phyloP scores from a whole-genome alignment of 164 flowering plant species.

The Chimonanthus praecox region DNA sequence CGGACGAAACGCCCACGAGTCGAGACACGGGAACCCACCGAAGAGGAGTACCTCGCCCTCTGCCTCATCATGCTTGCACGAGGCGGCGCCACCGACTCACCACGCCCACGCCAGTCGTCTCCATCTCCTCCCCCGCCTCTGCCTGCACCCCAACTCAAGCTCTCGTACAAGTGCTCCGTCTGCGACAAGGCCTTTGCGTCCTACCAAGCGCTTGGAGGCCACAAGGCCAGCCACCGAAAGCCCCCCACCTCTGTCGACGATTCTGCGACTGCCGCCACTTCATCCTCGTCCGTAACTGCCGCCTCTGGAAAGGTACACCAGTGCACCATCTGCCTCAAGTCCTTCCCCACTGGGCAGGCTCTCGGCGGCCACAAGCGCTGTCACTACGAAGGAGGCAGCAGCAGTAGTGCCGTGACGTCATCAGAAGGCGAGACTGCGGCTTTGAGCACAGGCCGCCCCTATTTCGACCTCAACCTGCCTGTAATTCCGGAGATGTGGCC shows the following conservation, averaged over 20 bases:
- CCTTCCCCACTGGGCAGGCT: constrained; percentile 61
- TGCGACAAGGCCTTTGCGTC: constrained; percentile 66
- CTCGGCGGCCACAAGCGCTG: constrained; percentile 67
- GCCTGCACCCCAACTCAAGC: constrained; percentile 15
- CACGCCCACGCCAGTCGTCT: background rate
- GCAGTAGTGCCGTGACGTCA: constrained; percentile 6
- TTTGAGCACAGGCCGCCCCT: constrained; percentile 17
- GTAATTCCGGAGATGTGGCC: constrained; percentile 45
- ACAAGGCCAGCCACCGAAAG: constrained; percentile 86
- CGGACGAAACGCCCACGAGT: constrained; percentile 43
- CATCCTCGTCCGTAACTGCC: constrained; percentile 1
- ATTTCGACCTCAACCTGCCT: constrained; percentile 63
- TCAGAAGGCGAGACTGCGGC: constrained; percentile 5
- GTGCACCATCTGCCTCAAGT: constrained; percentile 54
- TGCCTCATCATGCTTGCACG: constrained; percentile 66
- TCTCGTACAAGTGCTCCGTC: constrained; percentile 49
- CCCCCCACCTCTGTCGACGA: constrained; percentile 12
- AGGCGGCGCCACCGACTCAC: constrained; percentile 16
- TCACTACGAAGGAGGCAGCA: constrained; percentile 50
- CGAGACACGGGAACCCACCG: constrained; percentile 15
- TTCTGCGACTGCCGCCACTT: constrained; percentile 5
- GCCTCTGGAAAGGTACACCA: constrained; percentile 27
- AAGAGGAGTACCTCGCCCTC: constrained; percentile 57
- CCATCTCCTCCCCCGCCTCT: constrained; percentile 2
- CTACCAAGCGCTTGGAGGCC: constrained; percentile 89